These are phyloP conservation scores for Leccinum variicolor DNA, from an alignment of 768 basidiomycete genomes.

Conservation along the genomic window DNA sequence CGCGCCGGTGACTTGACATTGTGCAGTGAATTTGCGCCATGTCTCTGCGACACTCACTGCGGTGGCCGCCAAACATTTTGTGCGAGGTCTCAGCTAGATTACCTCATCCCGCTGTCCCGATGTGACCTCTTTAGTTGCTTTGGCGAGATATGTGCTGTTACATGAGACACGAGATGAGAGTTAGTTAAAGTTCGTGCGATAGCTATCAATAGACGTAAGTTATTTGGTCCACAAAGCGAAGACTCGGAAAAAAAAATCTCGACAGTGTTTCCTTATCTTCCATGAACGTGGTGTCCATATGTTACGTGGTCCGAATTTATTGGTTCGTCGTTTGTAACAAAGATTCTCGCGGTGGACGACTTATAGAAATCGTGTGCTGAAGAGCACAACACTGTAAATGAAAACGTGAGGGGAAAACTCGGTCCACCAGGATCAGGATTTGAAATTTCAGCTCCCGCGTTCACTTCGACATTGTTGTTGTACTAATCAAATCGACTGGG, in stretches of 20 bases:
- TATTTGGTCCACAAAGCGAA: not conserved
- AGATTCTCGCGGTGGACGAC: not conserved
- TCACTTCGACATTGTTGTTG: not conserved
- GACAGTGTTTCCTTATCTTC: not conserved
- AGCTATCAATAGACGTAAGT: slow-evolving; percentile 8
- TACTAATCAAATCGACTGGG: slow-evolving; percentile 1
- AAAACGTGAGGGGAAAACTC: not conserved
- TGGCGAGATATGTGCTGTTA: not conserved
- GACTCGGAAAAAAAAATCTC: not conserved
- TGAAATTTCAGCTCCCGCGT: not conserved
- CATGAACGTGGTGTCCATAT: not conserved
- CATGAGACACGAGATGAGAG: not conserved
- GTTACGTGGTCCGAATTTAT: not conserved
- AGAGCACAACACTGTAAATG: not conserved
- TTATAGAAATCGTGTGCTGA: not conserved
- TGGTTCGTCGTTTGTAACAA: not conserved
- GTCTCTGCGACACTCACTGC: not conserved
- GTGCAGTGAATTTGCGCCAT: slow-evolving; percentile 6
- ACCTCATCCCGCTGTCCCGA: slow-evolving; percentile 3
- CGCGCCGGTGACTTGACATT: slow-evolving; percentile 16
- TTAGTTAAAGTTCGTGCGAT: not conserved
- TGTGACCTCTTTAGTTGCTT: not conserved
- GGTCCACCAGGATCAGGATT: not conserved
- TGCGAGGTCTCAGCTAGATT: slow-evolving; percentile 4
- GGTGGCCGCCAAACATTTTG: not conserved